Conservation (phyloP, 768 basidiomycete species). For the Auricularia cornea region DNA sequence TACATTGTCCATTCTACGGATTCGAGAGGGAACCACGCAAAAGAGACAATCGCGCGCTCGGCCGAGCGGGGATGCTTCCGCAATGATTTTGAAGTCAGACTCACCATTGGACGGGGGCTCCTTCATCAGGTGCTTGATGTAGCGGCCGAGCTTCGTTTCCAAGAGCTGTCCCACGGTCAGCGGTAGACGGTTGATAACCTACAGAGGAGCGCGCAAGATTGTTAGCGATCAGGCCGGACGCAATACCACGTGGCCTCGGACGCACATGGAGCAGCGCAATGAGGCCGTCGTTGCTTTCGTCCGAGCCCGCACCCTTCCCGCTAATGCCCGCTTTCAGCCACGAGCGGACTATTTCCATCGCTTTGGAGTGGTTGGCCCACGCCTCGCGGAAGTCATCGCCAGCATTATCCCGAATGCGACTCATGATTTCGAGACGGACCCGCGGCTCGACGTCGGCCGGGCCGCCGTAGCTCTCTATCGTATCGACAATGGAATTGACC, state of each 20-base stretch:
- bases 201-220: constrained; percentile 2
- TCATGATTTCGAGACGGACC: constrained; percentile 67
- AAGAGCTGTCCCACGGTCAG: constrained; percentile 61
- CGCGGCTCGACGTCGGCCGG: constrained; percentile 51
- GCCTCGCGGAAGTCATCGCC: constrained; percentile 82
- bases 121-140: constrained; percentile 68
- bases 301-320: constrained; percentile 45
- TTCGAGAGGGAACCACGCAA: constrained; percentile 3
- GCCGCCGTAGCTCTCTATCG: constrained; percentile 49
- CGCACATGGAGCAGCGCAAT: constrained; percentile 60
- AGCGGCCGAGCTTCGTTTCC: constrained; percentile 68
- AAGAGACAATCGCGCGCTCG: background rate
- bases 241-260: constrained; percentile 12
- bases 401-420: constrained; percentile 74
- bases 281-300: constrained; percentile 73
- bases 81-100: constrained; percentile 23
- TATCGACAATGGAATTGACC: constrained; percentile 46
- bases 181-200: constrained; percentile 83
- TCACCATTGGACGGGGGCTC: constrained; percentile 75
- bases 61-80: constrained; percentile 3
- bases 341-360: constrained; percentile 71
- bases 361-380: constrained; percentile 68
- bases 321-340: constrained; percentile 70
- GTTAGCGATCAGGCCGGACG: background rate
- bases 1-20: background rate